These are phyloP conservation scores for Porpolomopsis calyptriformis DNA, from an alignment of 768 basidiomycete genomes.

Conservation along the genomic window DNA sequence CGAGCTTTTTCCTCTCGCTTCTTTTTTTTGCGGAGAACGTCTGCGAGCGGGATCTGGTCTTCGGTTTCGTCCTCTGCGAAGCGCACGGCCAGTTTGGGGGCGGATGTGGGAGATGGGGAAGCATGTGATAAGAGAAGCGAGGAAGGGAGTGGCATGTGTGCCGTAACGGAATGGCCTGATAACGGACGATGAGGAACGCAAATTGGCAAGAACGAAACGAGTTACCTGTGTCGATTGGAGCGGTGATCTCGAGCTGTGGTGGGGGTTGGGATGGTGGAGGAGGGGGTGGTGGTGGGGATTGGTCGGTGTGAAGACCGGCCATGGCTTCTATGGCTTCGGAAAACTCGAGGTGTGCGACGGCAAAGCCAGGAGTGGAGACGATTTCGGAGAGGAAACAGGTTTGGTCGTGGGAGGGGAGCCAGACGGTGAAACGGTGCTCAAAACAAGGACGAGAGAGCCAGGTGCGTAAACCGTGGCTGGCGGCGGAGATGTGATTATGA, in stretches of 20 bases:
- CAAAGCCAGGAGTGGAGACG: conserved; percentile 40
- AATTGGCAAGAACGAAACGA: too few relatives aligned
- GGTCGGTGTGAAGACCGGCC: conserved; percentile 37
- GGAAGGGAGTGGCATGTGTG: conserved; percentile 9
- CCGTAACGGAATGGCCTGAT: too few relatives aligned
- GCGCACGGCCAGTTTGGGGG: conserved; percentile 47
- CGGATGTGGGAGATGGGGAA: conserved; percentile 10
- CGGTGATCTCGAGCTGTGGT: conserved; percentile 7
- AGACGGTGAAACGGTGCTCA: conserved; percentile 57
- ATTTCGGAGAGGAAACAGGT: conserved; percentile 27
- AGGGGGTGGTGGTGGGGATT: conserved; percentile 12
- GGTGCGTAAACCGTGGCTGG: conserved; percentile 48
- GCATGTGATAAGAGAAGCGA: conserved; percentile 8
- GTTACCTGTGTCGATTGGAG: too few relatives aligned
- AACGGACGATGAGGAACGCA: too few relatives aligned
- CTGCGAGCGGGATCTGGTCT: conserved; percentile 56
- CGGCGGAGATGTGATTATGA: conserved; percentile 17
- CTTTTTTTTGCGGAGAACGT: conserved; percentile 63
- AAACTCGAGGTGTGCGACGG: conserved; percentile 64
- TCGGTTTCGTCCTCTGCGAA: conserved; percentile 60
- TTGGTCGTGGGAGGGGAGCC: conserved; percentile 29
- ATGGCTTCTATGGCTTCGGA: conserved; percentile 57
- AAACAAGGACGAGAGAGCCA: conserved; percentile 70
- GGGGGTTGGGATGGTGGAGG: conserved; percentile 4
- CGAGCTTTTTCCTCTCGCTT: conserved; percentile 62